These are phyloP conservation scores for Neolentinus lepideus DNA, from an alignment of 1,284 basidiomycete species.

Conservation along the genomic window DNA sequence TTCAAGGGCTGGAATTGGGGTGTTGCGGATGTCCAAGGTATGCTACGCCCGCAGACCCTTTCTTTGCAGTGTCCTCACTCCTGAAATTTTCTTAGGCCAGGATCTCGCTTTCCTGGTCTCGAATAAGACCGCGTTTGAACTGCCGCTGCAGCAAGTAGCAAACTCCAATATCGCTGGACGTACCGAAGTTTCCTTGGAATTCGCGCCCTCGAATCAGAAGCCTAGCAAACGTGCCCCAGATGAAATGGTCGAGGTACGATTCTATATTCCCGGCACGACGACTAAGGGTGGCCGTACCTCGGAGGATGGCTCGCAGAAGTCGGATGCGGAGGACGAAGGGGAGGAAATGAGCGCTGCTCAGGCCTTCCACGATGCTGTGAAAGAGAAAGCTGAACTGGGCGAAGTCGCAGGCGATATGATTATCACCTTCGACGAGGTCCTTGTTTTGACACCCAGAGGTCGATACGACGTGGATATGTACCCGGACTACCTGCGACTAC, in stretches of 20 bases:
- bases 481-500: slow-evolving; percentile 86
- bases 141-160: slow-evolving; percentile 83
- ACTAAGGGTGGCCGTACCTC: slow-evolving; percentile 57
- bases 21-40: slow-evolving; percentile 88
- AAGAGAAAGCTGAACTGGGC: slow-evolving; percentile 95
- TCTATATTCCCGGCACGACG: slow-evolving; percentile 89
- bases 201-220: slow-evolving; percentile 54
- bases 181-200: slow-evolving; percentile 97
- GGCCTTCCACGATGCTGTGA: slow-evolving; percentile 94
- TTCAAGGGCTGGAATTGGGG: slow-evolving; percentile 99
- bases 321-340: slow-evolving; percentile 60
- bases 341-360: slow-evolving; percentile 88
- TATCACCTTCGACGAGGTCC: slow-evolving; percentile 92
- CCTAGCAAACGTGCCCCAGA: slow-evolving; percentile 50
- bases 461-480: slow-evolving; percentile 99
- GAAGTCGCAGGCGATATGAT: slow-evolving; percentile 91
- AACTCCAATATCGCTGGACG: slow-evolving; percentile 98
- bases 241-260: slow-evolving; percentile 94
- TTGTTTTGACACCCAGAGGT: slow-evolving; percentile 95
- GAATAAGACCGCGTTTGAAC: slow-evolving; percentile 87
- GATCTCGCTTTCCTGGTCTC: slow-evolving; percentile 89
- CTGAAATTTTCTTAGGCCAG: slow-evolving; percentile 52
- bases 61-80: not conserved
- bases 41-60: slow-evolving; percentile 15
- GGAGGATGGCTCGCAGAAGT: slow-evolving; percentile 72